Evolutionary conservation across 2,329 filamentous ascomycete species (phyloP).

Genomic region (Fusarium equiseti): DNA sequence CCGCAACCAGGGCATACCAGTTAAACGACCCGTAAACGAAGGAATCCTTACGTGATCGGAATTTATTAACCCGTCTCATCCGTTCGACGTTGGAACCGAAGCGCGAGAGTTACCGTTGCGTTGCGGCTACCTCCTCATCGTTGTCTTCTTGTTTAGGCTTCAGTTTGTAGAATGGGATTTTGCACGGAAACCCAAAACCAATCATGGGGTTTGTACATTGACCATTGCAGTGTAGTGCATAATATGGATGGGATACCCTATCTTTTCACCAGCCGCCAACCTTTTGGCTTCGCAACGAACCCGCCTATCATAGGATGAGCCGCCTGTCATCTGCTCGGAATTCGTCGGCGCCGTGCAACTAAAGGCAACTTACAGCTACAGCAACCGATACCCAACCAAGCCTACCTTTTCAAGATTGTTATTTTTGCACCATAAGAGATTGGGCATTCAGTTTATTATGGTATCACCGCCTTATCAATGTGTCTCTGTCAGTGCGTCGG

Average conservation of each 20-base stretch:
- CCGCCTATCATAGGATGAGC: slow-evolving; percentile 18
- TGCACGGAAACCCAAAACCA: slow-evolving; percentile 13
- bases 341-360: not conserved
- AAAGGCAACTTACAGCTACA: slow-evolving; percentile 2
- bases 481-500: slow-evolving; percentile 6
- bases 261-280: not conserved
- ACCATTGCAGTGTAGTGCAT: slow-evolving; percentile 18
- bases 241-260: slow-evolving; percentile 23
- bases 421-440: not conserved
- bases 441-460: not conserved
- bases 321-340: slow-evolving; percentile 24
- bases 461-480: not conserved
- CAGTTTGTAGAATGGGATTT: not conserved
- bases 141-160: not conserved
- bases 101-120: slow-evolving; percentile 2
- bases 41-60: not conserved
- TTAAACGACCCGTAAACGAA: not conserved
- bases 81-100: slow-evolving; percentile 6
- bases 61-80: slow-evolving; percentile 21
- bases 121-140: not conserved
- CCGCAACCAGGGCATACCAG: slow-evolving; percentile 19
- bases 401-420: not conserved
- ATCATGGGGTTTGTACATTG: slow-evolving; percentile 34
- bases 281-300: not conserved
- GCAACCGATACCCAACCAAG: slow-evolving; percentile 15